Evolutionary conservation across 441 rosid species (phyloP).

Genomic region (Biscutella laevigata): DNA sequence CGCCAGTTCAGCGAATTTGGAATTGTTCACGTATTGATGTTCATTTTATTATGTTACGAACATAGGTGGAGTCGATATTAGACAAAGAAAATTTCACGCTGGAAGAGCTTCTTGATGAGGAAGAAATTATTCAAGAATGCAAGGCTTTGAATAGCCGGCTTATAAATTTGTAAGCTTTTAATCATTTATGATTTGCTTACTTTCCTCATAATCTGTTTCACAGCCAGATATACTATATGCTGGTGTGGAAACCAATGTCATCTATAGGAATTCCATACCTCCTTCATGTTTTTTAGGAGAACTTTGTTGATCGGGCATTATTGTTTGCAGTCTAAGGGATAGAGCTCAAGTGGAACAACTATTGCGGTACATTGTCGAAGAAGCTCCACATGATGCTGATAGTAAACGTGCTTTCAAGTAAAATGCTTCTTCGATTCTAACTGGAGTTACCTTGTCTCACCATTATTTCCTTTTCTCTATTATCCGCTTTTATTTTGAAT

Average conservation of each 20-base stretch:
- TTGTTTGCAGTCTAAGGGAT: slow-evolving; percentile 61
- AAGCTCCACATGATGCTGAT: slow-evolving; percentile 77
- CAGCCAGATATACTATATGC: not conserved
- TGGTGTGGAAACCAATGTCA: not conserved
- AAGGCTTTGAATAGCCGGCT: slow-evolving; percentile 89
- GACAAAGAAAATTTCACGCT: slow-evolving; percentile 85
- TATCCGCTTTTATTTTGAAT: not conserved
- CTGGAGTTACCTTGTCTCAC: not conserved
- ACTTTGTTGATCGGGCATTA: slow-evolving; percentile 3
- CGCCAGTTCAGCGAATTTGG: not conserved
- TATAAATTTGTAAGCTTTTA: slow-evolving; percentile 62
- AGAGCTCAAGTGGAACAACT: slow-evolving; percentile 84
- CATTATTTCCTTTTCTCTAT: slow-evolving; percentile 1
- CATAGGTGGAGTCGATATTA: slow-evolving; percentile 75
- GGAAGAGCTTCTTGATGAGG: slow-evolving; percentile 96
- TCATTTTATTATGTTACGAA: slow-evolving; percentile 1
- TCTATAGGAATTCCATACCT: not conserved
- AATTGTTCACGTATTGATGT: slow-evolving; percentile 5
- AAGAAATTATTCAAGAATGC: slow-evolving; percentile 98
- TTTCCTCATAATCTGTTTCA: not conserved
- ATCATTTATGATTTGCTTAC: not conserved
- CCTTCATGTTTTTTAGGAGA: not conserved
- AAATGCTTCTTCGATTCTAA: slow-evolving; percentile 15
- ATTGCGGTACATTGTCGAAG: slow-evolving; percentile 66
- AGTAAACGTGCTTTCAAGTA: slow-evolving; percentile 86